Evolutionary conservation across 176 grass and related monocot genomes (phyloP), one percentile per base, ranked within the genome.

Genomic region (Dendrocalamus sinicus): DNA sequence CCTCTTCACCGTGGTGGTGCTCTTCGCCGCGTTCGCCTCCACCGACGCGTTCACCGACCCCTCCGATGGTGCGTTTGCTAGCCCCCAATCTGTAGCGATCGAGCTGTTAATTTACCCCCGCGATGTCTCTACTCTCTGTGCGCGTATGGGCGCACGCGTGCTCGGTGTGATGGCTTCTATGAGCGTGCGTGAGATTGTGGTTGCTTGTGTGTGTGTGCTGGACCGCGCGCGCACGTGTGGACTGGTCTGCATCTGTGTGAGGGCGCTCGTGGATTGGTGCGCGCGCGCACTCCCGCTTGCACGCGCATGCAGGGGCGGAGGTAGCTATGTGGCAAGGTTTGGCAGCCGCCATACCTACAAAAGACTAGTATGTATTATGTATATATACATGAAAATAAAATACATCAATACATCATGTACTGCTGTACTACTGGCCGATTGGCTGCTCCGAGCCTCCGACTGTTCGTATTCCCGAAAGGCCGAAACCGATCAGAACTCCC

Each of bases 31-130:
- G 76, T 48, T 92, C n/a, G 44, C 79, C 81, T 43, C 71, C 64
- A 71, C 87, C 16, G 80, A 67, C 19, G 64, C 87, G 14, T 87
- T 90, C 87, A 94, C 92, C 22, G 90, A 94, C 72, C 92, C 92
- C 22, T 67, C 80, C 24, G 90, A 94, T 63, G 90, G 92, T 94
- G 77, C 64, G 74, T 53, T 6, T 75, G 14, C 86, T 73, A 65
- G 1, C n/a, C 3, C 37, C 35, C 55, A 4, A 71, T 84, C 66
- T 68, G 78, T 75, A 54, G 70, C 47, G 45, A 53, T 87, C 50
- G 76, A 75, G 4, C 72, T 16, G 24, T 57, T 44, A 52, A 23
- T 61, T 61, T 61, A 61, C 58, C 58, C 43, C 65, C 65, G 45
- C 24, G 73, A n/a, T 17, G 8, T 54, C 67, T 88, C 45, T 81